phyloP scores from a whole-genome alignment of 2,329 filamentous ascomycete species.

The Beauveria caledonica region DNA sequence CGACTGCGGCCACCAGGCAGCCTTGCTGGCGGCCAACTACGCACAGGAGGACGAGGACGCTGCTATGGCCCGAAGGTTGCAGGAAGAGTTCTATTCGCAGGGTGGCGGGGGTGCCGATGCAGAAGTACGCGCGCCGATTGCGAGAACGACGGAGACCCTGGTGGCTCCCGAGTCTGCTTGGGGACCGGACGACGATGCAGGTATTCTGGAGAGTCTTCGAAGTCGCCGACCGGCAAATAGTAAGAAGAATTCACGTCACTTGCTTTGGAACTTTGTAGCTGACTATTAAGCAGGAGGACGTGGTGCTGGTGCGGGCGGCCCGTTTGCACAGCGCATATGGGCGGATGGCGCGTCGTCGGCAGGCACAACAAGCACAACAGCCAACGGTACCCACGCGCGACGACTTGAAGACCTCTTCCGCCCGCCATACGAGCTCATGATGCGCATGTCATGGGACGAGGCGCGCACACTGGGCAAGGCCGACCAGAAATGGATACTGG shows the following conservation, averaged over 20 bases:
- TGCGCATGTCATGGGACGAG: slow-evolving; percentile 68
- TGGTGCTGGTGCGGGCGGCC: slow-evolving; percentile 20
- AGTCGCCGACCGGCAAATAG: slow-evolving; percentile 28
- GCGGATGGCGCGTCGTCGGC: slow-evolving; percentile 19
- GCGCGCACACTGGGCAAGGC: slow-evolving; percentile 81
- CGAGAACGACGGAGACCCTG: slow-evolving; percentile 82
- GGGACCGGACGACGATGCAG: slow-evolving; percentile 44
- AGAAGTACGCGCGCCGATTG: slow-evolving; percentile 81
- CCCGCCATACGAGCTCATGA: slow-evolving; percentile 86
- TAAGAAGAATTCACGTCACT: slow-evolving; percentile 17
- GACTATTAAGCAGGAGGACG: slow-evolving; percentile 8
- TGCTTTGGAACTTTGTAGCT: neutral
- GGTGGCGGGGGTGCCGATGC: slow-evolving; percentile 38
- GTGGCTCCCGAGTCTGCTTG: slow-evolving; percentile 56
- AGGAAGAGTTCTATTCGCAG: slow-evolving; percentile 78
- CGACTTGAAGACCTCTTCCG: slow-evolving; percentile 86
- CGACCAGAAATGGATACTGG: slow-evolving; percentile 85
- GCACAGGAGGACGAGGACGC: slow-evolving; percentile 78
- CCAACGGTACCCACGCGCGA: slow-evolving; percentile 59
- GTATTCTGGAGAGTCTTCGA: slow-evolving; percentile 59
- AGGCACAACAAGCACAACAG: slow-evolving; percentile 15
- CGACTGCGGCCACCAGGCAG: slow-evolving; percentile 28
- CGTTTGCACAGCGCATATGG: slow-evolving; percentile 34
- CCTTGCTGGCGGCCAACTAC: slow-evolving; percentile 31
- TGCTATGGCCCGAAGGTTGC: slow-evolving; percentile 81